Base-by-base conservation (phyloP, 1,284 basidiomycete species). In the Exsudoporus floridanus region DNA sequence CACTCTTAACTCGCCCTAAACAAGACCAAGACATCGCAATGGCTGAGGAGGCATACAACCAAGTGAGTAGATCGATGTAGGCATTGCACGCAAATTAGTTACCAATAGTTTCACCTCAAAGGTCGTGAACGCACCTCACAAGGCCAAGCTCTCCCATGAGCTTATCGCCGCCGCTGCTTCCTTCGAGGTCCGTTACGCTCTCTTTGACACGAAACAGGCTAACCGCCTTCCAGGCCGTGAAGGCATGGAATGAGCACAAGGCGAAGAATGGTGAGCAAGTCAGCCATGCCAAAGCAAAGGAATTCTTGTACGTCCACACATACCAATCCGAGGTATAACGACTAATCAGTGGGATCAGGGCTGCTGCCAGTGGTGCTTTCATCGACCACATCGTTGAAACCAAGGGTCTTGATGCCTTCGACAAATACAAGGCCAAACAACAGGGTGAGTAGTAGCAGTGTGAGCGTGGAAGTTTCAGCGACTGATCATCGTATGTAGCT, bases 321-420 rank as follows among this genome's bases (percentile, higher is more conserved):
- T 14, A 5, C 23, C 5, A 7, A 1, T 16, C 4, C 1, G 30
- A 4, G 16, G 8, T 8, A 6, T n/a, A 8, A 14, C 28, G 9
- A 27, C 37, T 54, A 2, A 64, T 5, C 13, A 31, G 0, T n/a
- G n/a, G 1, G 5, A 23, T 44, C 18, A 67, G 69, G 28, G 66
- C 64, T 10, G 66, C 30, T 30, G 63, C 77, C 10, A 55, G 65
- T 36, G 82, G 76, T 41, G 72, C 68, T 4, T 78, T 79, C 64
- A 61, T 83, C 49, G 74, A 76, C 52, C 72, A 63, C 35, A 56
- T 75, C 0, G 57, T 76, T 5, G 80, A 83, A 63, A 79, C 78
- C 56, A 80, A 78, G 59, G 81, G 82, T 7, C 75, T 80, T 55
- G 74, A 77, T 59, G 64, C 62, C 12, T 3, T 74, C 6, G 76